Evolutionary conservation across 495 filamentous ascomycete species (phyloP).

Genomic region (Penicillium pulvis): DNA sequence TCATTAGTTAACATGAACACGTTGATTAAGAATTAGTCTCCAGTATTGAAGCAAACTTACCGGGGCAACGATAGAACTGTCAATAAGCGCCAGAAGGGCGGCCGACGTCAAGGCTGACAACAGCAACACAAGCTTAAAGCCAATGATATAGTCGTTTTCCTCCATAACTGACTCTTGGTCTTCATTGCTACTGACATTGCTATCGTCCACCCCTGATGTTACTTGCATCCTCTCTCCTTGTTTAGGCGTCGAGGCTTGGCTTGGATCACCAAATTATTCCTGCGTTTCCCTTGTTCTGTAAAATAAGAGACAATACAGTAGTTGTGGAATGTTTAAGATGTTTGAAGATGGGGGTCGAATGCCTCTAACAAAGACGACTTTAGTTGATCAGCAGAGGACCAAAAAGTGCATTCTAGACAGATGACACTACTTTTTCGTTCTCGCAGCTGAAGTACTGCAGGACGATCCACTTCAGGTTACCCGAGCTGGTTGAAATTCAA

Average conservation of each 20-base stretch:
- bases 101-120: slow-evolving; percentile 16
- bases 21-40: not conserved
- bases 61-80: slow-evolving; percentile 21
- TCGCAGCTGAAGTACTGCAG: too few relatives aligned
- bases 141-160: slow-evolving; percentile 14
- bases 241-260: not conserved
- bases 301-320: not conserved
- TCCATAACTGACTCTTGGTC: not conserved
- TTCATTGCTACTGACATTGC: not conserved
- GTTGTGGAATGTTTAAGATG: not conserved
- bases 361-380: too few relatives aligned
- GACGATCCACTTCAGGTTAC: too few relatives aligned
- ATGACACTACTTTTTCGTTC: too few relatives aligned
- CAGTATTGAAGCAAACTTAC: slow-evolving; percentile 8
- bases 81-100: slow-evolving; percentile 18
- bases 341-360: not conserved
- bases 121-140: slow-evolving; percentile 16
- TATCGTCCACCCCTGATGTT: not conserved
- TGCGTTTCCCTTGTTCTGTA: not conserved
- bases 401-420: too few relatives aligned
- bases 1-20: not conserved
- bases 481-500: too few relatives aligned
- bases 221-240: not conserved
- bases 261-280: not conserved
- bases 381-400: too few relatives aligned